These are phyloP conservation scores for Cymodocea nodosa DNA, from an alignment of 116 monocot species.

Conservation along the genomic window DNA sequence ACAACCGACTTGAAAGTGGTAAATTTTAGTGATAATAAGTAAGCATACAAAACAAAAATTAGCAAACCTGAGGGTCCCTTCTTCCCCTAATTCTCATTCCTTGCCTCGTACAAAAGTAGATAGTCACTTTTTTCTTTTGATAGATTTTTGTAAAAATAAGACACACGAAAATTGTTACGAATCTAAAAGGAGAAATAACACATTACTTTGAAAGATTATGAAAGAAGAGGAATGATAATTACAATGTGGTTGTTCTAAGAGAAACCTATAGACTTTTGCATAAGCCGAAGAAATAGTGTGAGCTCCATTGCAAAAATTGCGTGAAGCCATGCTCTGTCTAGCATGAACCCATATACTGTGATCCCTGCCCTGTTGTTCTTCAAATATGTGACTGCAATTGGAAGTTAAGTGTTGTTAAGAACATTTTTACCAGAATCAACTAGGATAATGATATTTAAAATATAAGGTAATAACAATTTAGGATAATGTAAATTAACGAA, in stretches of 20 bases:
- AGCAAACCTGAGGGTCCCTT: too few species aligned
- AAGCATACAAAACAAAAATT: too few species aligned
- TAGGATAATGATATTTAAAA: background rate
- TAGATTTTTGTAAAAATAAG: too few species aligned
- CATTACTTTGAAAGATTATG: background rate
- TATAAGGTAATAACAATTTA: too few species aligned
- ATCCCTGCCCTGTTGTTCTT: conserved; percentile 61
- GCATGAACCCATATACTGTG: conserved; percentile 40
- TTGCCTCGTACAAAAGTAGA: too few species aligned
- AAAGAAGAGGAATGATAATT: background rate
- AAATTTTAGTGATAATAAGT: too few species aligned
- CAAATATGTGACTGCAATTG: conserved; percentile 45
- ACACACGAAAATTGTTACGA: too few species aligned
- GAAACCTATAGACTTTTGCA: conserved; percentile 41
- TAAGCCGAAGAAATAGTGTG: conserved; percentile 35
- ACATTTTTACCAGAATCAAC: background rate
- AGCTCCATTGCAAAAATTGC: conserved; percentile 46
- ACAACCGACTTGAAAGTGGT: too few species aligned
- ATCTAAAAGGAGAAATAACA: background rate
- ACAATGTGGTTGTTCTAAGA: conserved; percentile 9
- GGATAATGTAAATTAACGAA: too few species aligned
- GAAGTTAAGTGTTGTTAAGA: background rate
- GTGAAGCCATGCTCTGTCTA: conserved; percentile 44
- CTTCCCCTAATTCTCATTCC: too few species aligned
- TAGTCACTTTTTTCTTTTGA: too few species aligned